Evolutionary conservation across 257 asterid genomes (phyloP).

Genomic region (Solanum chiquidenum): DNA sequence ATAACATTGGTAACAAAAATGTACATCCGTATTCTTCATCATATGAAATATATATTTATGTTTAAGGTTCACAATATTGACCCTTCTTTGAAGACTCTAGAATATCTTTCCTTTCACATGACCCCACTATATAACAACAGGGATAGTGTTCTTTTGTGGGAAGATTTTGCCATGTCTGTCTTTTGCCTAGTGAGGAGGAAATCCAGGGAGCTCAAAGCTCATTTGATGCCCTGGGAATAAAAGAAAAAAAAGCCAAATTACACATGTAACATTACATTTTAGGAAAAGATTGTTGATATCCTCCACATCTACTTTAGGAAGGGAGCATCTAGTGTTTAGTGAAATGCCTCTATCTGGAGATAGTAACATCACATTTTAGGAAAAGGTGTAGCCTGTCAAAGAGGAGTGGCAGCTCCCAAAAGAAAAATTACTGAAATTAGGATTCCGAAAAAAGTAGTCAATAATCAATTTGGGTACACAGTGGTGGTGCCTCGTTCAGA

Average conservation of each 20-base stretch:
- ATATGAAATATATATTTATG: background rate
- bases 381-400: background rate
- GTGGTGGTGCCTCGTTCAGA: background rate
- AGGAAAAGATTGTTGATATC: background rate
- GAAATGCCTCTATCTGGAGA: background rate
- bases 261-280: background rate
- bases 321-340: background rate
- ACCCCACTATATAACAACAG: background rate
- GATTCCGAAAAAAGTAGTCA: background rate
- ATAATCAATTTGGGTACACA: background rate
- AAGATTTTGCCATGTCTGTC: background rate
- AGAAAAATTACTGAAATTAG: background rate
- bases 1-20: background rate
- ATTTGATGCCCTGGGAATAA: background rate
- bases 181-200: background rate
- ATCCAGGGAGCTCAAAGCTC: background rate
- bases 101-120: background rate
- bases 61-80: background rate
- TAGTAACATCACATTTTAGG: background rate
- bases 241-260: background rate
- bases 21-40: background rate
- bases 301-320: background rate
- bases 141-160: background rate
- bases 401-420: background rate
- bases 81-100: background rate